Conservation (phyloP, 768 basidiomycete species). For the Dentipellis sp. region DNA sequence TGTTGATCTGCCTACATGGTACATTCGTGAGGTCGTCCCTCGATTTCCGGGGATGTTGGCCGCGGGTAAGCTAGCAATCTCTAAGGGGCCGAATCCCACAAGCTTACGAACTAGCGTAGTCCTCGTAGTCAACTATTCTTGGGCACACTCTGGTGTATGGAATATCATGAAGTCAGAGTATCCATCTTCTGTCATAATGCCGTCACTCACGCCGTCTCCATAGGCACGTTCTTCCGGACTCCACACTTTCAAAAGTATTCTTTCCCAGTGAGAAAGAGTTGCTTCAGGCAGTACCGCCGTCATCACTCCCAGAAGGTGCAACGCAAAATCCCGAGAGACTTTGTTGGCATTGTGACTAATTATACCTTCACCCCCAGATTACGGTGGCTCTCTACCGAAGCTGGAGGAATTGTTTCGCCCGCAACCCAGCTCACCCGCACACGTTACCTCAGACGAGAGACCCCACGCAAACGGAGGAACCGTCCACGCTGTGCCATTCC, state of each 20-base stretch:
- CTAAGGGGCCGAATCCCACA: constrained; percentile 9
- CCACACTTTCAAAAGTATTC: constrained; percentile 52
- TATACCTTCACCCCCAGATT: constrained; percentile 38
- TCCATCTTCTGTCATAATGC: not conserved
- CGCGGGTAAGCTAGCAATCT: constrained; percentile 37
- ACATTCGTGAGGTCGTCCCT: constrained; percentile 55
- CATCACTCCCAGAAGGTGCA: constrained; percentile 51
- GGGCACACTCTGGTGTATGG: constrained; percentile 66
- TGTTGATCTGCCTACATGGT: constrained; percentile 55
- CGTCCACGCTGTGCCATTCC: not conserved
- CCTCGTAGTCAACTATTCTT: constrained; percentile 66
- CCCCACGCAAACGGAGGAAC: not conserved
- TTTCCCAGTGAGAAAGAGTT: constrained; percentile 54
- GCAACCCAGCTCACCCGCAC: not conserved
- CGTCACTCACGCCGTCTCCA: constrained; percentile 4
- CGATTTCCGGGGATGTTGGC: constrained; percentile 71
- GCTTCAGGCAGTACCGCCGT: constrained; percentile 41
- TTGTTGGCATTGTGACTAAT: constrained; percentile 1
- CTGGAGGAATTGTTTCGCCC: constrained; percentile 30
- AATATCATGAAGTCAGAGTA: constrained; percentile 43
- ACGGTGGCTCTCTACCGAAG: constrained; percentile 51
- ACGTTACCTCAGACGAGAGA: not conserved
- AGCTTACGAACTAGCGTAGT: constrained; percentile 28
- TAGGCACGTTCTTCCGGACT: constrained; percentile 54
- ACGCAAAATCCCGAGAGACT: constrained; percentile 7